Evolutionary conservation across 331 rosid genomes (phyloP).

Genomic region (Arachis monticola): DNA sequence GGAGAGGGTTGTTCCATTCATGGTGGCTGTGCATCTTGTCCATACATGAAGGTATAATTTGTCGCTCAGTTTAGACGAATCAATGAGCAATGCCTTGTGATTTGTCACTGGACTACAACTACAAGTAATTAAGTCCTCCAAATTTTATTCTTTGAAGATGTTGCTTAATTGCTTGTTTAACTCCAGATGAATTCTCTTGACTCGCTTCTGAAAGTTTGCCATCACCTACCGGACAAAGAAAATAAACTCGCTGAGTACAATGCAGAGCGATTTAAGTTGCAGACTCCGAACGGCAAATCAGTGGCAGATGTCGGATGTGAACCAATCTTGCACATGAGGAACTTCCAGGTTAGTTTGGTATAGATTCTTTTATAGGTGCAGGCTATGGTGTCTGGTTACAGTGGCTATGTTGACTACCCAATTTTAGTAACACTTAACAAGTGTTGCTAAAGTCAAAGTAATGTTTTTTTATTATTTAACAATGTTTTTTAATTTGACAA

Average conservation of each 20-base stretch:
- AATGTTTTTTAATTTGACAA: too few species aligned
- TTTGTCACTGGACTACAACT: background rate
- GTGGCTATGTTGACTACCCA: too few species aligned
- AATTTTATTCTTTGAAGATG: background rate
- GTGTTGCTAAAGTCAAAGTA: too few species aligned
- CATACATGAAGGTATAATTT: slow-evolving; percentile 91
- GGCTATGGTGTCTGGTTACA: too few species aligned
- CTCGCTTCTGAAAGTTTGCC: slow-evolving; percentile 85
- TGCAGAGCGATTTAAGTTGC: slow-evolving; percentile 73
- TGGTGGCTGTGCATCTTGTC: slow-evolving; percentile 99
- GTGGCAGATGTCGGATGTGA: slow-evolving; percentile 95
- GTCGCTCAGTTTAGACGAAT: slow-evolving; percentile 5
- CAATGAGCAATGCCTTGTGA: background rate
- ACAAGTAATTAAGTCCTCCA: background rate
- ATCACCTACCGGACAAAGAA: slow-evolving; percentile 60
- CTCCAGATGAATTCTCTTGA: slow-evolving; percentile 92
- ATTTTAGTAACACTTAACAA: too few species aligned
- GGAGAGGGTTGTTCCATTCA: slow-evolving; percentile 97
- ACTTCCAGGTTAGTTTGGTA: slow-evolving; percentile 77
- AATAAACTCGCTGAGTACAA: slow-evolving; percentile 55
- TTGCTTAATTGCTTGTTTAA: slow-evolving; percentile 39
- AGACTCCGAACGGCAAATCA: slow-evolving; percentile 83
- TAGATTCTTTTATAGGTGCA: background rate
- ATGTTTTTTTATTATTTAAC: too few species aligned
- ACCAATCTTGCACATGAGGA: slow-evolving; percentile 97